These are phyloP conservation scores for apple (Malus domestica) DNA, from an alignment of 306 rosid genomes.

Conservation along the genomic window DNA sequence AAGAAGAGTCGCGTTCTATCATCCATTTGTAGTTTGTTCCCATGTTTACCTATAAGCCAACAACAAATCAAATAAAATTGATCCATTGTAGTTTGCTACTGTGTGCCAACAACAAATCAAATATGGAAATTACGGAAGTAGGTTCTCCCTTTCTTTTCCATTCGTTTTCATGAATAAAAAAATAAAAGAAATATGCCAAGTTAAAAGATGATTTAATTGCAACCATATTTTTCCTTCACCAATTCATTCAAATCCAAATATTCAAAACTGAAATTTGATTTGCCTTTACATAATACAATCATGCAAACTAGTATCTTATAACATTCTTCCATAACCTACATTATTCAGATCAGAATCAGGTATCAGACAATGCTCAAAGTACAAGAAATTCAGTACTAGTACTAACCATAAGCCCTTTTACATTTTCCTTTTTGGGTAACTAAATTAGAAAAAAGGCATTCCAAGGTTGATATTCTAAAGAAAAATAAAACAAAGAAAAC, in stretches of 20 bases:
- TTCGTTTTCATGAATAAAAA: not conserved
- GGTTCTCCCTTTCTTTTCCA: not conserved
- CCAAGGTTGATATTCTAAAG: not conserved
- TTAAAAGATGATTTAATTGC: not conserved
- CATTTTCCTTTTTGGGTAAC: not conserved
- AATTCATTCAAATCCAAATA: not conserved
- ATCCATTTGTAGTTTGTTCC: constrained; percentile 68
- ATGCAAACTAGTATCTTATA: not conserved
- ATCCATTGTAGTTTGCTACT: too few species aligned
- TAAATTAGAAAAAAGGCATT: not conserved
- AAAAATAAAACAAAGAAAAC: not conserved
- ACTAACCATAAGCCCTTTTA: not conserved
- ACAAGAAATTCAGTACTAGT: not conserved
- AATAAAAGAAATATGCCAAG: not conserved
- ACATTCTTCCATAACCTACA: not conserved
- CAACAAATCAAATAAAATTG: constrained; percentile 7
- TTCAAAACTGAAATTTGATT: not conserved
- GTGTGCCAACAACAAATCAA: constrained; percentile 8
- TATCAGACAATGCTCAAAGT: not conserved
- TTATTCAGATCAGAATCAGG: not conserved
- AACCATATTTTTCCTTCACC: not conserved
- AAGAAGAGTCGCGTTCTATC: constrained; percentile 52
- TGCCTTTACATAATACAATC: not conserved
- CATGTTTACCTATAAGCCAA: constrained; percentile 65
- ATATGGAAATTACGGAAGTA: not conserved